These are phyloP conservation scores for Picea abies DNA, from an alignment of 83 land plant genomes.

Conservation along the genomic window DNA sequence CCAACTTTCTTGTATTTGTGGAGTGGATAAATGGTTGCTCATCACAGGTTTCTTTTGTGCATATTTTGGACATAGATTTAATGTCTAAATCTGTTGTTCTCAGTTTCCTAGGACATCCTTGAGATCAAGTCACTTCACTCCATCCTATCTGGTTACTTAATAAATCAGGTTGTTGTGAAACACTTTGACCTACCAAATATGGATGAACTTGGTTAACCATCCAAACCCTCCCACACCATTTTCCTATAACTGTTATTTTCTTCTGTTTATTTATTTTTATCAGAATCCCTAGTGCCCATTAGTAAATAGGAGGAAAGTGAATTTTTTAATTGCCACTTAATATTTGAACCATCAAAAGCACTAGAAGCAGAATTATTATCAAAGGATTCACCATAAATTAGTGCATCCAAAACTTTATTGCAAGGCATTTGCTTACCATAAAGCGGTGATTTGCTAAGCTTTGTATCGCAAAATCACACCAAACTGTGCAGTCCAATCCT, in stretches of 20 bases:
- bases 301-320: no score
- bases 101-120: constrained; percentile 2
- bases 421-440: constrained; percentile 32
- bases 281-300: not conserved
- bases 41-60: not conserved
- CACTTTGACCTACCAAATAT: constrained; percentile 33
- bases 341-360: no score
- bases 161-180: constrained; percentile 14
- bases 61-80: not conserved
- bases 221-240: constrained; percentile 64
- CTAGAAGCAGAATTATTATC: no score
- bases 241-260: constrained; percentile 30
- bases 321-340: no score
- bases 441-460: constrained; percentile 34
- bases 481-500: constrained; percentile 82
- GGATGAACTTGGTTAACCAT: constrained; percentile 47
- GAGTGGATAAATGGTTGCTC: not conserved
- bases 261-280: not conserved
- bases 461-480: constrained; percentile 59
- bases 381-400: constrained; percentile 17
- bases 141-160: constrained; percentile 5
- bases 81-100: not conserved
- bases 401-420: constrained; percentile 31
- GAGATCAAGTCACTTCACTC: not conserved
- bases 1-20: not conserved